Base-by-base conservation (phyloP, 2,329 filamentous ascomycete genomes). In the Lecanicillium sp. region DNA sequence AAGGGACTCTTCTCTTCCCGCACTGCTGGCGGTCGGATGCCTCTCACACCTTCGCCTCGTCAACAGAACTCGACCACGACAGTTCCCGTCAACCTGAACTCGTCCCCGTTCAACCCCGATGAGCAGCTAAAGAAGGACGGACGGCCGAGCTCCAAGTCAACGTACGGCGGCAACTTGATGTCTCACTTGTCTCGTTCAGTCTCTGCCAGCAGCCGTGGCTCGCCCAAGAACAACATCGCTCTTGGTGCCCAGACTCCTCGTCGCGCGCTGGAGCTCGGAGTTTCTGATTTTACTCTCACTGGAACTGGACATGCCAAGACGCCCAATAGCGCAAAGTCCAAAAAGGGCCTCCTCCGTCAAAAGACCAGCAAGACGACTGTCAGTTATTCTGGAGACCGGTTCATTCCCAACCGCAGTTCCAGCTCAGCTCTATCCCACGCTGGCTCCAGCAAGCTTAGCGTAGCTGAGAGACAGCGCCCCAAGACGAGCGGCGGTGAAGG, bases 201-300 rank as follows among this genome's bases (percentile, higher is more conserved):
- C 44, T 73, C 79, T 45, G 66, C 72, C 29, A 69, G 76, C 29
- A 82, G 86, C 61, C 83, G 85, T 36, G 85, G 92, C 58, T 96
- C 90, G 3, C 88, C 89, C 58, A 97, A 97, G 72, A 96, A 89
- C 43, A 97, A 96, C 72, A 96, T 96, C 61, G 86, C 84, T 49
- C 79, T 80, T 48, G 68, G 68, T 30, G 76, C 78, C 41, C 74
- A 81, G 42, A 89, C 87, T 31, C 89, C 90, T 15, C 84, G 86
- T 54, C 87, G 84, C 60, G 22, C 71, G 33, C 75, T 97, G 29
- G 90, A 97, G 63, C 77, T 95, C 29, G 88, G 87, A 49, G 81
- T 95, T 25, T 96, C 89, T 29, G 89, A 98, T 59, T 97, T 90
- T 72, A 79, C 86, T 14, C 72, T 98, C 53, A 87, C 85, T 37